Evolutionary conservation across 1,284 basidiomycete species (phyloP), one percentile per base, ranked within the genome.

Genomic region (Microbotryum intermedium): DNA sequence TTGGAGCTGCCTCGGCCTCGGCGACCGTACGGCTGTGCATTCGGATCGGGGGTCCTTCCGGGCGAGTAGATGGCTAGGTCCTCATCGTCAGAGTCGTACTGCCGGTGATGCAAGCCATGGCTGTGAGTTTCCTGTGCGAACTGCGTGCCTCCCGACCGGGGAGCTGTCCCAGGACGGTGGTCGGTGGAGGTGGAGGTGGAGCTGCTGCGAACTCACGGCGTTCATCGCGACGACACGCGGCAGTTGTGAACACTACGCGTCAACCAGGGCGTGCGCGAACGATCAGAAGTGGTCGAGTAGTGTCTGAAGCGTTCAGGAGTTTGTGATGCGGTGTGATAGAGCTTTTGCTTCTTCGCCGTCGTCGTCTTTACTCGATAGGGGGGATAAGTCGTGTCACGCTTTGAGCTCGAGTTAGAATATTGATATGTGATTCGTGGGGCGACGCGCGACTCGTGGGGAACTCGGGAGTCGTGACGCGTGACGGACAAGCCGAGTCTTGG

Each of bases 21-120:
- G 30, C 25, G 47, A 28, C 52, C 18, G 56, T 49, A n/a, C 25
- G 39, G 10, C 10, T 10, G 50, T 50, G 16, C 34, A 11, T 23
- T 49, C 9, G 45, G 34, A 3, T 42, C 3, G 1, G 60, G 66
- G 6, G 46, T 48, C 26, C 48, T 49, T 8, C 49, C 49, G 13
- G 60, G 53, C 2, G 52, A 43, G 55, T 60, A 67, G 29, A 67
- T 61, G n/a, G 63, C 49, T 29, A 67, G 61, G 57, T 67, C 66
- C 43, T 67, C 66, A 26, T 67, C 65, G 56, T 67, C 66, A n/a
- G 63, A 65, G 29, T 62, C 66, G 50, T 61, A 65, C 55, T 66
- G 46, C n/a, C 46, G 21, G 20, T 48, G 18, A 48, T 1, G n/a
- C 23, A 48, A 20, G 18, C n/a, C 11, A 7, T 23, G 16, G 46